Evolutionary conservation across 139 green algal genomes (phyloP), one percentile per base, ranked within the genome.

Genomic region (Marvania coccoides): DNA sequence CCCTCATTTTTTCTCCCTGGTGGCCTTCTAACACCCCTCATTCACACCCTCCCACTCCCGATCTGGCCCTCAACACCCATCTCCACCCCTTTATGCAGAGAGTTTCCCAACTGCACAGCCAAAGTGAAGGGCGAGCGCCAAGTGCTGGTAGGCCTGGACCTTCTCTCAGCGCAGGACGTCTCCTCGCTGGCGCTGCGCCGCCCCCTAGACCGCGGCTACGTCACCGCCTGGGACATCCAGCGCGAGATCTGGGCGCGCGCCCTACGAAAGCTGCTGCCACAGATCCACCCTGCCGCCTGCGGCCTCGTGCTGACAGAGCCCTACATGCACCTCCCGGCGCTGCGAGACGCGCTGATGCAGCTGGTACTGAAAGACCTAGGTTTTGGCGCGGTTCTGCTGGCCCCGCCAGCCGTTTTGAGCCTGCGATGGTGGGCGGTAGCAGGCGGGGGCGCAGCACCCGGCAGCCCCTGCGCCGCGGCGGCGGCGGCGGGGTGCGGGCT

Each of bases 151-250:
- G 87, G 78, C 1, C 79, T 91, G 28, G 69, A 74, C 15, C 63
- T 97, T 26, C 54, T 87, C 12, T 67, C 71, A 2, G 57, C 53
- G 14, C 75, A 78, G 12, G 89, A 96, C 65, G 69, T 95, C 1
- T 84, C 80, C 0, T 78, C 80, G 2, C 61, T 97, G 23, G 70
- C 31, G 5, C 19, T 95, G 28, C 67, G 80, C 4, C 68, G 89
- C 3, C 88, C 88, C 19, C 59, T 91, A 42, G 88, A 97, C 69
- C 77, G 87, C 36, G 90, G 90, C 12, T 95, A 91, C 63, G 58
- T 95, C n/a, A 81, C 95, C 8, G 88, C 85, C 54, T 86, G 74
- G 74, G 85, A 95, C 5, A 47, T 95, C 53, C 70, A 97, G 81
- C 61, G 72, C 1, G 87, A 94, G 19, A 90, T 96, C 58, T 92